phyloP scores from a whole-genome alignment of 352 stramenopile genomes.

The Pythium vanterpoolii region DNA sequence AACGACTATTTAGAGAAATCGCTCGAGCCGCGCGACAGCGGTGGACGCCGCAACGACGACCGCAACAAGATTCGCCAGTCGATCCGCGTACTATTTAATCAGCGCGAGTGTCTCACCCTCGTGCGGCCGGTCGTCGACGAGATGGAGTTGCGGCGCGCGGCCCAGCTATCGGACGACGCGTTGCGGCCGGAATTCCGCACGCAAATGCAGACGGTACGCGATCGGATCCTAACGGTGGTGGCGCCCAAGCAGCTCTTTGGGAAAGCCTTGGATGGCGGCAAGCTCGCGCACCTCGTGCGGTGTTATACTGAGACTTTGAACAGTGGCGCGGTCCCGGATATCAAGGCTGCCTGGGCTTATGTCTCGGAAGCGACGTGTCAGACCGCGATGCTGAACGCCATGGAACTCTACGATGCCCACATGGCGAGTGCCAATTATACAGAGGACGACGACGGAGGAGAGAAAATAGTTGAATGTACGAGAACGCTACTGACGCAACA shows the following conservation, averaged over 20 bases:
- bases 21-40: slow-evolving; percentile 48
- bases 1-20: slow-evolving; percentile 81
- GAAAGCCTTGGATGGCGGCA: slow-evolving; percentile 56
- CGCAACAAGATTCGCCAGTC: slow-evolving; percentile 64
- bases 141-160: slow-evolving; percentile 48
- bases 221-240: slow-evolving; percentile 46
- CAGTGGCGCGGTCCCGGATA: slow-evolving; percentile 70
- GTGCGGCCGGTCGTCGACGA: slow-evolving; percentile 76
- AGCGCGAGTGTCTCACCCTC: slow-evolving; percentile 74
- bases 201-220: slow-evolving; percentile 59
- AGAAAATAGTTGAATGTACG: slow-evolving; percentile 5
- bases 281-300: slow-evolving; percentile 55
- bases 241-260: slow-evolving; percentile 63
- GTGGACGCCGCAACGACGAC: slow-evolving; percentile 49
- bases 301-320: slow-evolving; percentile 83
- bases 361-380: slow-evolving; percentile 78
- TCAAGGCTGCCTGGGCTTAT: slow-evolving; percentile 82
- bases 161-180: slow-evolving; percentile 43
- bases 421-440: slow-evolving; percentile 38
- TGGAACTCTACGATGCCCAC: slow-evolving; percentile 50
- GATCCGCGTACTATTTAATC: slow-evolving; percentile 67
- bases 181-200: slow-evolving; percentile 75
- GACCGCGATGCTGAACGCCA: slow-evolving; percentile 44
- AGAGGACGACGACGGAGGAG: slow-evolving; percentile 22
- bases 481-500: slow-evolving; percentile 56